Percentiles rank a stretch among this genome's conserved stretches.
Conservation (phyloP, 2,329 filamentous ascomycete species). For the Cladosporium sp. region DNA sequence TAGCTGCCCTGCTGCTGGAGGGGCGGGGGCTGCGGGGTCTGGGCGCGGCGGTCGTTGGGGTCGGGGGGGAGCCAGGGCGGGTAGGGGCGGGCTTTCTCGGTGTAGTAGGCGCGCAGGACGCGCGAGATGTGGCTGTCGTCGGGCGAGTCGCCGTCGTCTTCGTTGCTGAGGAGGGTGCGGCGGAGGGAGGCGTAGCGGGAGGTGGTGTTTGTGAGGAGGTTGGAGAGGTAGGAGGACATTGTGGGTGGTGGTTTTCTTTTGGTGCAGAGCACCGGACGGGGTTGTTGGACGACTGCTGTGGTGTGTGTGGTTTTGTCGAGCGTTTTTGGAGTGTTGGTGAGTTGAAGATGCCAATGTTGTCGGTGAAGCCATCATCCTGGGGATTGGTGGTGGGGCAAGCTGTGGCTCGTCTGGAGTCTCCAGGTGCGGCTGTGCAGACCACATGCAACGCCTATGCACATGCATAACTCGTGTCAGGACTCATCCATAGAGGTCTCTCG, state of each 20-base stretch:
- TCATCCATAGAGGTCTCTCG: too few relatives aligned
- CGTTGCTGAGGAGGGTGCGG: slow-evolving; percentile 59
- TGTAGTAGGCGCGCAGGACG: slow-evolving; percentile 87
- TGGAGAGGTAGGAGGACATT: slow-evolving; percentile 79
- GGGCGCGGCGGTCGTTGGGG: slow-evolving; percentile 62
- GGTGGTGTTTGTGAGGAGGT: slow-evolving; percentile 53
- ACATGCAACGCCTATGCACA: too few relatives aligned
- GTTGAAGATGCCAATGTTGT: too few relatives aligned
- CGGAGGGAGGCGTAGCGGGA: slow-evolving; percentile 54
- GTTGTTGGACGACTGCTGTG: too few relatives aligned
- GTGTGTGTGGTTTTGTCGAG: too few relatives aligned
- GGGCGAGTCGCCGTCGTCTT: slow-evolving; percentile 53
- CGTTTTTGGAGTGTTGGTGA: too few relatives aligned
- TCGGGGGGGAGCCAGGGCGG: slow-evolving; percentile 86
- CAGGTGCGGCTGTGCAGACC: too few relatives aligned
- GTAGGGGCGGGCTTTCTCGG: slow-evolving; percentile 73
- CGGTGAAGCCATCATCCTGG: too few relatives aligned
- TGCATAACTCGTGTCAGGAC: too few relatives aligned
- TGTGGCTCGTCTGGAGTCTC: too few relatives aligned
- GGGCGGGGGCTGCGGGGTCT: slow-evolving; percentile 32
- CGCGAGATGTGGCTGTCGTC: slow-evolving; percentile 94
- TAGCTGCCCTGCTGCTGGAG: slow-evolving; percentile 25
- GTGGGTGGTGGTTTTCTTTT: slow-evolving; percentile 15
- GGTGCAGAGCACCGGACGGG: neutral
- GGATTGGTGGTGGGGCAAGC: too few relatives aligned